Evolutionary conservation across 2,329 filamentous ascomycete genomes (phyloP), one percentile per base, ranked within the genome.

Genomic region (Ceratocystis cacaofunesta): DNA sequence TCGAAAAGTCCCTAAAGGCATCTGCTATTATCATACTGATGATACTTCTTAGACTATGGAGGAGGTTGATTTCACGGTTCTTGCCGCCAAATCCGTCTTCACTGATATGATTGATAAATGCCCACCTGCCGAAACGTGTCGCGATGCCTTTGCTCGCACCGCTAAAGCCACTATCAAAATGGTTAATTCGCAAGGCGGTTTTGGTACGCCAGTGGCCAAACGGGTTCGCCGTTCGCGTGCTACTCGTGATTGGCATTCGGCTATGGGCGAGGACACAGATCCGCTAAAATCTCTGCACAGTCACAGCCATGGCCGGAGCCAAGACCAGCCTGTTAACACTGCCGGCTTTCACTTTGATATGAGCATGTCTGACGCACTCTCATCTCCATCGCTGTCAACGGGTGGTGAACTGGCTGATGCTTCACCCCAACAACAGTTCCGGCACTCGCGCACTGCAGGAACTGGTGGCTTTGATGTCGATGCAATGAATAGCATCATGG

Each of bases 61-160:
- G 71, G 92, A 97, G 73, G 91, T 97, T n/a, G 92, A 97, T 73
- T 96, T 96, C 71, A 97, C 92, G 0, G 89, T 97, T 7, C 80
- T 96, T 61, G 90, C 92, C 7, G 92, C 92, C 25, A 96, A 90
- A 61, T 96, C 92, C 1, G 91, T 97, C 7, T 85, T 97, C 55
- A 87, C 85, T 4, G 94, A 96, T 72, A 80, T 97, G 68, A 92
- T 95, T 69, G 89, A 95, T 70, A 96, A 96, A 74, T 97, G 94
- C 70, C 92, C 92, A 0, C 92, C 92, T 0, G 92, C 92, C 41
- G 92, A 96, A 78, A 90, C 92, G 10, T 97, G 92, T 74, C 85
- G 91, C 15, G 92, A 97, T 73, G 92, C 94, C 0, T 96, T 97
- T 73, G 90, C 95, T 71, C 85, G 92, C 48, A 97, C 96, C 78